Conservation (phyloP, 352 stramenopile species). For the Pythium vanterpoolii region DNA sequence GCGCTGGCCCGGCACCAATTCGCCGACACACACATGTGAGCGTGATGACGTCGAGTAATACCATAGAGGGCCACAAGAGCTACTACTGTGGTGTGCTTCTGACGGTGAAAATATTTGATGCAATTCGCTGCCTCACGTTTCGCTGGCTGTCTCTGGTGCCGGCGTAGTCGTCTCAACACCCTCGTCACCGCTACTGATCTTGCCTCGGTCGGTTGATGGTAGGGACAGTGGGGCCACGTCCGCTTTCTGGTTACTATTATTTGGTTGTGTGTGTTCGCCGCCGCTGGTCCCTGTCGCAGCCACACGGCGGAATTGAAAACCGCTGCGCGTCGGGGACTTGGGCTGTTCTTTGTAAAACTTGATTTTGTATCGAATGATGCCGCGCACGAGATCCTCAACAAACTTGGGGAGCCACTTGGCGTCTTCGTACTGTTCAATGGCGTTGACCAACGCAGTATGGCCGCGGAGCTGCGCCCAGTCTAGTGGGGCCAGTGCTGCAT, state of each 20-base stretch:
- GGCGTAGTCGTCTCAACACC: too few relatives aligned
- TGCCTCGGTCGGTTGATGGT: too few relatives aligned
- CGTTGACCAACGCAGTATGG: conserved; percentile 41
- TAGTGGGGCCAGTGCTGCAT: conserved; percentile 46
- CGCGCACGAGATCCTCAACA: conserved; percentile 60
- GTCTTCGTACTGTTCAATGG: conserved; percentile 64
- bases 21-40: neutral
- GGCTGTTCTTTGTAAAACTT: conserved; percentile 56
- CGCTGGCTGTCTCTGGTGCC: too few relatives aligned
- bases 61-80: neutral
- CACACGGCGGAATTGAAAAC: conserved; percentile 13
- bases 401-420: conserved; percentile 67
- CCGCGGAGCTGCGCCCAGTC: conserved; percentile 55
- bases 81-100: too few relatives aligned
- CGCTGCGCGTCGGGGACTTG: conserved; percentile 13
- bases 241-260: conserved; percentile 1
- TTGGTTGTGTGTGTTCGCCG: neutral
- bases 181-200: too few relatives aligned
- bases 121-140: too few relatives aligned
- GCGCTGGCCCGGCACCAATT: conserved; percentile 23
- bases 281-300: too few relatives aligned
- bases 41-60: neutral
- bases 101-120: too few relatives aligned
- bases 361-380: conserved; percentile 74
- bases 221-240: too few relatives aligned